Evolutionary conservation across 2,329 filamentous ascomycete genomes (phyloP).

Genomic region (Cladorrhinum sp.): DNA sequence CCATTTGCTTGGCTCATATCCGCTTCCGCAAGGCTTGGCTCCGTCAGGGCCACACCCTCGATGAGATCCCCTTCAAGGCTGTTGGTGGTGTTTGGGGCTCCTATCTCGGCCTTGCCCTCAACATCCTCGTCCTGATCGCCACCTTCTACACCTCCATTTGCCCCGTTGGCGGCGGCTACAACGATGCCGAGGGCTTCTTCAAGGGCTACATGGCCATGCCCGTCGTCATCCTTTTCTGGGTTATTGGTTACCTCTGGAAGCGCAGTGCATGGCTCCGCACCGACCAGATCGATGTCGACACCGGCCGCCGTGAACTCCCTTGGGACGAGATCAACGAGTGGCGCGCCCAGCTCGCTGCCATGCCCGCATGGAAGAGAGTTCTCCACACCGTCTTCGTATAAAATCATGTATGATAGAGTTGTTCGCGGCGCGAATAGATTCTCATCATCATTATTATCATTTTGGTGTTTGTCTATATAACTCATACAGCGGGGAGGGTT

Average conservation of each 20-base stretch:
- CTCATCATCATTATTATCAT: background rate
- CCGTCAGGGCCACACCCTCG: conserved; percentile 54
- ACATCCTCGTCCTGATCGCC: conserved; percentile 51
- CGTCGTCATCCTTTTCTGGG: conserved; percentile 54
- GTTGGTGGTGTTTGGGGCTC: conserved; percentile 60
- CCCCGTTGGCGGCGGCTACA: conserved; percentile 35
- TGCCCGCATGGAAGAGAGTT: conserved; percentile 50
- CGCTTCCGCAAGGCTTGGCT: conserved; percentile 64
- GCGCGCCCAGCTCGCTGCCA: conserved; percentile 46
- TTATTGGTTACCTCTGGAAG: conserved; percentile 63
- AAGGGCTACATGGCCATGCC: conserved; percentile 51
- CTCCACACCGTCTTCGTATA: conserved; percentile 37
- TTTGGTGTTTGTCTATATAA: background rate
- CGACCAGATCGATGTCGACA: conserved; percentile 64
- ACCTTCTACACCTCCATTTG: conserved; percentile 51
- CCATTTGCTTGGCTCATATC: conserved; percentile 63
- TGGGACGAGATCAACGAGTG: conserved; percentile 61
- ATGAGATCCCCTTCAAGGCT: conserved; percentile 64
- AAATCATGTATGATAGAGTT: background rate
- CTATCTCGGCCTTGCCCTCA: conserved; percentile 58
- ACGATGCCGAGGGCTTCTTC: conserved; percentile 50
- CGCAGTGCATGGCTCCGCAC: conserved; percentile 55
- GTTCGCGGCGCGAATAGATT: background rate
- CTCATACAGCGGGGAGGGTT: background rate
- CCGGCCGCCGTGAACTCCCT: conserved; percentile 61